phyloP scores from a whole-genome alignment of 495 filamentous ascomycete species.

The Aspergillus olivimuriae region DNA sequence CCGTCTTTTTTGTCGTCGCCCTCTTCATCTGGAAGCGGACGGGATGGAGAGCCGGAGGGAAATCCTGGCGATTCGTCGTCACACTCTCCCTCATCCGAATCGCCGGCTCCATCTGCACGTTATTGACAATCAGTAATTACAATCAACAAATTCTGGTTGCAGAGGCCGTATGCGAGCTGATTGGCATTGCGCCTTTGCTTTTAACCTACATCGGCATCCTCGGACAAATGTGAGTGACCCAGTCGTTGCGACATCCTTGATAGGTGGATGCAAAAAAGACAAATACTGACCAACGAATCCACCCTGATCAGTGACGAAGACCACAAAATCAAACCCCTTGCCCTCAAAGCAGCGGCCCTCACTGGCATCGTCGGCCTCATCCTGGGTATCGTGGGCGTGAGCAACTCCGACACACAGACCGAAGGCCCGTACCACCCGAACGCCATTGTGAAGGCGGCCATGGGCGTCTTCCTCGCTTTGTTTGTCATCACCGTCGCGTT shows the following conservation, averaged over 20 bases:
- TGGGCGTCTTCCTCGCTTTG: slow-evolving; percentile 25
- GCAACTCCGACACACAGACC: slow-evolving; percentile 2
- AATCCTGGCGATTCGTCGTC: slow-evolving; percentile 23
- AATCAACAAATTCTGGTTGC: slow-evolving; percentile 14
- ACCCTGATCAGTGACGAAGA: slow-evolving; percentile 15
- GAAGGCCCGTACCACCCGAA: slow-evolving; percentile 7
- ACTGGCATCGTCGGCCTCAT: slow-evolving; percentile 21
- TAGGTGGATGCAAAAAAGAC: neutral
- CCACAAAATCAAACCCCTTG: slow-evolving; percentile 8
- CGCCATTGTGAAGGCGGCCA: slow-evolving; percentile 18
- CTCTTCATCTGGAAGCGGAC: slow-evolving; percentile 23
- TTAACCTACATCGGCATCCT: slow-evolving; percentile 24
- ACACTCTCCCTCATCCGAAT: slow-evolving; percentile 26
- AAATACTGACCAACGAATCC: slow-evolving; percentile 8
- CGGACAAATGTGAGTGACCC: slow-evolving; percentile 21
- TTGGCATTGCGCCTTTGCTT: slow-evolving; percentile 25
- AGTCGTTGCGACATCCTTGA: neutral
- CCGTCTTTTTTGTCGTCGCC: slow-evolving; percentile 14
- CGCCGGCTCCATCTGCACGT: slow-evolving; percentile 18
- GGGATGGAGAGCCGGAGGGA: slow-evolving; percentile 22
- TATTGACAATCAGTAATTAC: slow-evolving; percentile 17
- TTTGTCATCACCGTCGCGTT: slow-evolving; percentile 12
- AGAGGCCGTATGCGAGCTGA: slow-evolving; percentile 21
- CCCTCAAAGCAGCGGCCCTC: slow-evolving; percentile 9
- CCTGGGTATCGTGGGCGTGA: slow-evolving; percentile 23